Conservation (phyloP, 2,329 filamentous ascomycete species). For the Xylaria digitata region DNA sequence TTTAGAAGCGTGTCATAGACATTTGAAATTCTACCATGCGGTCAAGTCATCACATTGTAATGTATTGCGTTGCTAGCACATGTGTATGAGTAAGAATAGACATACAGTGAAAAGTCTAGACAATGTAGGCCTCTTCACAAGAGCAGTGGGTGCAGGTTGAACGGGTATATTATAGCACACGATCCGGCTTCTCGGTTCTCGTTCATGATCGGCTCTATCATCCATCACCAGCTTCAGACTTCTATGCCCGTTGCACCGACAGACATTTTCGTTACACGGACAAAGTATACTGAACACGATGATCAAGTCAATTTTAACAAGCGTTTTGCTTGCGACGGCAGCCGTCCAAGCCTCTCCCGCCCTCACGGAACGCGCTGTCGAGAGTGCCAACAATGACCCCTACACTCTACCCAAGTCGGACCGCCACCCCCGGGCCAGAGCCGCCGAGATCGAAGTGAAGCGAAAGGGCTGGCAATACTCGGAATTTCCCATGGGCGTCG, state of each 20-base stretch:
- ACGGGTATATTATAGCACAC: constrained; percentile 25
- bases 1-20: neutral
- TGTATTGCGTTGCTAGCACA: constrained; percentile 14
- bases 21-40: constrained; percentile 30
- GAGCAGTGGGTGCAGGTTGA: neutral
- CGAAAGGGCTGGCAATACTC: constrained; percentile 34
- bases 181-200: neutral
- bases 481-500: constrained; percentile 31
- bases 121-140: neutral
- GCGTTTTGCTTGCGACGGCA: constrained; percentile 26
- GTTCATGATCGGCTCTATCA: neutral
- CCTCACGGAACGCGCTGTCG: constrained; percentile 28
- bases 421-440: constrained; percentile 31
- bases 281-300: constrained; percentile 3
- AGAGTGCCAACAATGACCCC: constrained; percentile 19
- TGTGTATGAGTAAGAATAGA: constrained; percentile 11
- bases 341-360: constrained; percentile 30
- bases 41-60: constrained; percentile 17
- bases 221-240: constrained; percentile 5
- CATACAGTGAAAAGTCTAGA: neutral
- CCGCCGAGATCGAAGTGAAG: constrained; percentile 31
- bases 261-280: neutral
- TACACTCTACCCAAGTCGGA: constrained; percentile 25
- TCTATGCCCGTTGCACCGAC: neutral
- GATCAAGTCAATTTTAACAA: constrained; percentile 27